Conservation (phyloP, 176 grass and related monocot species). For the Tuctoria greenei region DNA sequence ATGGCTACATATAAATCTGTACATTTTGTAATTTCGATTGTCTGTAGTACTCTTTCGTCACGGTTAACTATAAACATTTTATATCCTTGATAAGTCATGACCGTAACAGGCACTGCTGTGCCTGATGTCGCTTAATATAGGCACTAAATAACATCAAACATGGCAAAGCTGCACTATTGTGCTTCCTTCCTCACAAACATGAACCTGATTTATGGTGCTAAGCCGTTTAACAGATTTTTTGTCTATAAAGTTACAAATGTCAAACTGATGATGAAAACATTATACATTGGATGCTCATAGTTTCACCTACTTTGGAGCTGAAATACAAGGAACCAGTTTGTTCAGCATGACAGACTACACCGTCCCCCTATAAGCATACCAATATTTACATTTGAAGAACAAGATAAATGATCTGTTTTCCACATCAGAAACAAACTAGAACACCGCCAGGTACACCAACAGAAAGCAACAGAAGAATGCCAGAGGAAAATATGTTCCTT, state of each 20-base stretch:
- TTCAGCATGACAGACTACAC: background rate
- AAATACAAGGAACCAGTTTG: background rate
- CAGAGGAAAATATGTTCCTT: background rate
- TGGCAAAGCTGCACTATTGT: background rate
- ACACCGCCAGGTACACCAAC: background rate
- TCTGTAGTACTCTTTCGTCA: background rate
- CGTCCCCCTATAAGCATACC: background rate
- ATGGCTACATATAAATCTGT: no score
- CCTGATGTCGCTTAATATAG: no score
- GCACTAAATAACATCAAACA: no score
- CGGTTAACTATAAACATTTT: background rate
- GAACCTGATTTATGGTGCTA: background rate
- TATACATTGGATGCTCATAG: background rate
- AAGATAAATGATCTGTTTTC: no score
- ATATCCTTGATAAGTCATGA: background rate
- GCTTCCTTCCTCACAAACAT: background rate
- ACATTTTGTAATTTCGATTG: background rate
- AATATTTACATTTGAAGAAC: constrained; percentile 13
- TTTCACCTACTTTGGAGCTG: background rate
- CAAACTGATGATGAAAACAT: background rate
- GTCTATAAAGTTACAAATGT: background rate
- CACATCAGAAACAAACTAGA: background rate
- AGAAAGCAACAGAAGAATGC: background rate
- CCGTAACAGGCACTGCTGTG: no score
- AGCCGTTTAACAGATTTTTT: background rate